Evolutionary conservation across 768 basidiomycete species (phyloP).

Genomic region (Serpula lacrymans): DNA sequence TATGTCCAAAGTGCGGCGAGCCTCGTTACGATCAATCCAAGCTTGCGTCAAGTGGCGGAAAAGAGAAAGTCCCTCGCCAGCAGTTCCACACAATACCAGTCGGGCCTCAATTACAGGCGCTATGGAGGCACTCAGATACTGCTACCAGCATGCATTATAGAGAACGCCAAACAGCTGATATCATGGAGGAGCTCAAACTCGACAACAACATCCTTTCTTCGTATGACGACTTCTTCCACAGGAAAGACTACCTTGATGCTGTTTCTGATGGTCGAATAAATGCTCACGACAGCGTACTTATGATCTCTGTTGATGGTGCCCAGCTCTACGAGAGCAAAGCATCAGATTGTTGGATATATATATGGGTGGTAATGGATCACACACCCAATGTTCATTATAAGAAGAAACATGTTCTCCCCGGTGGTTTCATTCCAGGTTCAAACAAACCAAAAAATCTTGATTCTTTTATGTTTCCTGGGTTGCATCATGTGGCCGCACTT

Average conservation of each 20-base stretch:
- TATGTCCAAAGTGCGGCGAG: slow-evolving; percentile 13
- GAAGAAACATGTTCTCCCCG: slow-evolving; percentile 27
- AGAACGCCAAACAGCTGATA: too few species aligned
- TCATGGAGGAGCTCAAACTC: too few species aligned
- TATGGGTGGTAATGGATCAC: slow-evolving; percentile 27
- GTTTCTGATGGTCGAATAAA: slow-evolving; percentile 12
- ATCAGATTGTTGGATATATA: slow-evolving; percentile 41
- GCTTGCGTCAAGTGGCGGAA: neutral
- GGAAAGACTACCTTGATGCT: slow-evolving; percentile 23
- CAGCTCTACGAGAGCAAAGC: slow-evolving; percentile 40
- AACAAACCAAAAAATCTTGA: slow-evolving; percentile 29
- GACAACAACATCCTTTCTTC: too few species aligned
- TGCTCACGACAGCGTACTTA: slow-evolving; percentile 30
- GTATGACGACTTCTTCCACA: too few species aligned
- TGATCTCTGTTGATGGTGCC: slow-evolving; percentile 37
- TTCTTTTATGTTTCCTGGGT: slow-evolving; percentile 30
- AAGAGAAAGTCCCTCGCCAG: slow-evolving; percentile 5
- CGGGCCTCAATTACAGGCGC: slow-evolving; percentile 40
- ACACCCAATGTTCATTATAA: slow-evolving; percentile 27
- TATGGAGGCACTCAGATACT: slow-evolving; percentile 19
- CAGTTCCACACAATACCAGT: slow-evolving; percentile 17
- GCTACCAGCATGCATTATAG: slow-evolving; percentile 18
- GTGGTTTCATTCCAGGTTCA: slow-evolving; percentile 29
- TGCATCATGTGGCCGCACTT: slow-evolving; percentile 31
- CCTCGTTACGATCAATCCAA: slow-evolving; percentile 9